Base-by-base conservation (phyloP, 371 early-diverging fungal genomes). In the Parasitella parasitica region DNA sequence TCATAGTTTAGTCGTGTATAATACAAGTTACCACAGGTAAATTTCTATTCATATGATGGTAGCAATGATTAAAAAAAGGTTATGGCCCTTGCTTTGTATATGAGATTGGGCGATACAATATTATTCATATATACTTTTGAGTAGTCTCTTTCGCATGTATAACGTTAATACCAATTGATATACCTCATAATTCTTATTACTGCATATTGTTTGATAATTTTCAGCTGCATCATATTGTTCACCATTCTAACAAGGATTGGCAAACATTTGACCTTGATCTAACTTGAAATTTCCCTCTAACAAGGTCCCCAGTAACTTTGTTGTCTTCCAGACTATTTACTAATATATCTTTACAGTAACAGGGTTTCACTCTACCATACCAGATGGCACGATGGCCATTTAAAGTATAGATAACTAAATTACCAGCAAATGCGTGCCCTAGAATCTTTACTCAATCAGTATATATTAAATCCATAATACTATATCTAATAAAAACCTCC, bases 371-470 rank as follows among this genome's bases (percentile, higher is more conserved):
- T 59, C 77, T 61, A 28, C 77, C 77, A 37, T 76, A 76, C 77
- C 77, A 76, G 34, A 76, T 73, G n/a, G 74, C 73, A 2, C 77
- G 61, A 38, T 69, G 70, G 7, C 77, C 77, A 20, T 67, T 53
- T 37, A 73, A 64, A 8, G 71, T 73, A 61, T 76, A 76, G 0
- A 76, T 53, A 4, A 76, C 77, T 9, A 76, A 28, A 52, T 76
- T 76, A 36, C 77, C 77, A 22, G 77, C 77, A 63, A 76, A 76
- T 12, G 73, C 77, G 38, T 76, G 77, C 4, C 76, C 71, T 67
- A 35, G 11, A 34, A 28, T 28, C 22, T 53, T n/a, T 36, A 38
- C 5, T 12, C 16, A 38, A 2, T n/a, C 34, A 24, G n/a, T 24
- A 30, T 1, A 41, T 41, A 11, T n/a, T 6, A 28, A 36, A 46